Base-by-base conservation (phyloP, 371 early-diverging fungal species). In the Mucor irregularis region DNA sequence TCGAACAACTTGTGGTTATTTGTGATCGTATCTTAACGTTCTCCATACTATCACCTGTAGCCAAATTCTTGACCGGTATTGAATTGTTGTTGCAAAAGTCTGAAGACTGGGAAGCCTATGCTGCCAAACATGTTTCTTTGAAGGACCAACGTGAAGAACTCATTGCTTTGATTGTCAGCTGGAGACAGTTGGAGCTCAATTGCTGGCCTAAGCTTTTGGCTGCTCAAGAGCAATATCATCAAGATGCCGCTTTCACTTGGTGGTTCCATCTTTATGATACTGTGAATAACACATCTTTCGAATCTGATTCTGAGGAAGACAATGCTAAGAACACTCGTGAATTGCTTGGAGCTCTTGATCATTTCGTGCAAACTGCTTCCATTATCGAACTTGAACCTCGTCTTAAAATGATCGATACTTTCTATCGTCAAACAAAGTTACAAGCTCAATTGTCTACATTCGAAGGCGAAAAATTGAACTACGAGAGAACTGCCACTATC, bases 21-120 rank as follows among this genome's bases (percentile, higher is more conserved):
- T 76, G 80, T 49, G 71, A 77, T 42, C 85, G 93, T 13, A 74
- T 98, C 13, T 78, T 89, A 13, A 68, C 73, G 5, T 92, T 96
- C 73, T 78, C 93, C 0, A 80, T 91, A 37, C 71, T 85, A 13
- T 88, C 95, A 4, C 95, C 98, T 13, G 78, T 96, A 24, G 90
- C 94, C 71, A 94, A 93, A 70, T 82, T 96, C 31, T 68, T 98
- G 56, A 89, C 94, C 0, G 97, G 94, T 31, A 49, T 96, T 37
- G 97, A 98, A 66, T 64, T 91, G 25, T 68, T 98, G 28, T 67
- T 97, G 25, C 83, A 83, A 53, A 93, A 94, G 51, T 88, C 93
- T 7, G 87, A 94, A 66, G 97, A 97, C 66, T 98, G 99, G 99
- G 90, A 97, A 73, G 80, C 84, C 8, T 93, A 92, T 58, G 95